Conservation (phyloP, 2,329 filamentous ascomycete species). For the Aspergillus sp. region DNA sequence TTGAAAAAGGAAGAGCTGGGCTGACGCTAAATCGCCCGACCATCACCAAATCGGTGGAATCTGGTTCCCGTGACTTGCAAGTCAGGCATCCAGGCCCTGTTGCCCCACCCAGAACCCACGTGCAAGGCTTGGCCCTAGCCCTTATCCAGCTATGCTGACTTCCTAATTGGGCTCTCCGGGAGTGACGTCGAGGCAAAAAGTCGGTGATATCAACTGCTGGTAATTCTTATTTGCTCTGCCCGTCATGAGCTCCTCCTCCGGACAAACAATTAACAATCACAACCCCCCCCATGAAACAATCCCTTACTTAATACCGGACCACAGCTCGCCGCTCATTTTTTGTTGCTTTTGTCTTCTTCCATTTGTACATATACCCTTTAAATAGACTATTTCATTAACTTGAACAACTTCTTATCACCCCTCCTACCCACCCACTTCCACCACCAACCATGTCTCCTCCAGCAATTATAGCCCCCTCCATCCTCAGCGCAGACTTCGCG, state of each 20-base stretch:
- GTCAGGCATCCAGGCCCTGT: conserved; percentile 18
- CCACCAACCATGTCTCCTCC: conserved; percentile 69
- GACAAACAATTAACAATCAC: background rate
- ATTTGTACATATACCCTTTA: background rate
- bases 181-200: conserved; percentile 23
- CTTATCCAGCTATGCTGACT: conserved; percentile 19
- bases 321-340: background rate
- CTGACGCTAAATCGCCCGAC: background rate
- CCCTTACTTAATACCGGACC: background rate
- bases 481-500: conserved; percentile 94
- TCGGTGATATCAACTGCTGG: conserved; percentile 19
- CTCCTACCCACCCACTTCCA: background rate
- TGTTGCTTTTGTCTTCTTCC: background rate
- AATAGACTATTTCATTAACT: background rate
- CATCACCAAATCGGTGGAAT: background rate
- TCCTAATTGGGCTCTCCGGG: conserved; percentile 20
- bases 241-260: background rate
- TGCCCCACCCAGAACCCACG: conserved; percentile 11
- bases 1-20: background rate
- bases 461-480: conserved; percentile 96
- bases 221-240: conserved; percentile 1
- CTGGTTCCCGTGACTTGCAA: conserved; percentile 13
- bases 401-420: background rate
- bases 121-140: conserved; percentile 20
- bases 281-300: background rate